Conservation (phyloP, 208 protist species). For the Trypanosoma cruzi region DNA sequence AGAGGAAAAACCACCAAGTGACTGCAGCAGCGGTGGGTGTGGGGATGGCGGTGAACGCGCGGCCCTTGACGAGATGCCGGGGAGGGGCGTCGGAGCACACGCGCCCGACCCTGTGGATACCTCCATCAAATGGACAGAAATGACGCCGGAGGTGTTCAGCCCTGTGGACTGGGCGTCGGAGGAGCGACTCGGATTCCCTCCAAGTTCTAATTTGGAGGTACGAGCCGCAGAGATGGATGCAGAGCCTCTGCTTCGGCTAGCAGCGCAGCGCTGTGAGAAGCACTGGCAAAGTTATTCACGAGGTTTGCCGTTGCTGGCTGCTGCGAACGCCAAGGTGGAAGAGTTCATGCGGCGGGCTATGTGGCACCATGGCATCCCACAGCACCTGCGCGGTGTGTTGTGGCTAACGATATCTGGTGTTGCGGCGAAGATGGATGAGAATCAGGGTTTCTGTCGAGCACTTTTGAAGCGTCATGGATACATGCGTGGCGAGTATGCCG, state of each 20-base stretch:
- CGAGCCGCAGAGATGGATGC: constrained; percentile 29
- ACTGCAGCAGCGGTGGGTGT: background rate
- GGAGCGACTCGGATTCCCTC: constrained; percentile 53
- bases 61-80: background rate
- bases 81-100: background rate
- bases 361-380: constrained; percentile 39
- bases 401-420: constrained; percentile 75
- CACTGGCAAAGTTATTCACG: constrained; percentile 48
- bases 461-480: constrained; percentile 58
- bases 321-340: constrained; percentile 30
- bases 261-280: constrained; percentile 47
- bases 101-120: background rate
- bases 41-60: background rate
- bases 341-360: constrained; percentile 41
- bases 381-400: constrained; percentile 54
- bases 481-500: constrained; percentile 34
- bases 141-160: constrained; percentile 34
- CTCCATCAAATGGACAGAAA: background rate
- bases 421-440: constrained; percentile 70
- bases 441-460: constrained; percentile 65
- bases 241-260: constrained; percentile 19
- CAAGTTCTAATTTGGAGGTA: constrained; percentile 21
- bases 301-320: constrained; percentile 56
- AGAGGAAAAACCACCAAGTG: background rate
- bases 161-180: constrained; percentile 48